Evolutionary conservation across 1,284 basidiomycete genomes (phyloP).

Genomic region (Cryptococcus sp.): DNA sequence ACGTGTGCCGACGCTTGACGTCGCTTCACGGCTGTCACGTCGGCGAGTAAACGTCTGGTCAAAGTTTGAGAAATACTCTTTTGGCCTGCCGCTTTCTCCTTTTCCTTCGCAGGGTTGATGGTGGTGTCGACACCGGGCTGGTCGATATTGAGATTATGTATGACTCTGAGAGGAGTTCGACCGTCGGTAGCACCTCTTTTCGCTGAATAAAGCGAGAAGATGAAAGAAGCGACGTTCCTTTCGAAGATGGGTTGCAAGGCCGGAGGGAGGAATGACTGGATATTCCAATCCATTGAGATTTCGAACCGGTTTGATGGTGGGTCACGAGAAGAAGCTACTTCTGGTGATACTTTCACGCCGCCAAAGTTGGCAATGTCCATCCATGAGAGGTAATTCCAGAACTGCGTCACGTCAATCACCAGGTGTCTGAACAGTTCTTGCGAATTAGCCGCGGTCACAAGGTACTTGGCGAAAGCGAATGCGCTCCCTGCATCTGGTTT

Average conservation of each 20-base stretch:
- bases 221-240: constrained; percentile 74
- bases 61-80: constrained; percentile 78
- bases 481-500: constrained; percentile 93
- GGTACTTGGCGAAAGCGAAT: constrained; percentile 91
- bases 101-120: constrained; percentile 66
- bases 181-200: constrained; percentile 63
- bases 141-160: constrained; percentile 63
- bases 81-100: constrained; percentile 67
- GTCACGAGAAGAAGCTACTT: constrained; percentile 45
- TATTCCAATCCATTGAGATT: constrained; percentile 94
- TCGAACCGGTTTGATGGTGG: constrained; percentile 38
- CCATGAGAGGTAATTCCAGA: constrained; percentile 93
- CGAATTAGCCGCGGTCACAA: constrained; percentile 87
- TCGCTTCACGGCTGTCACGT: constrained; percentile 68
- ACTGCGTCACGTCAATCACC: constrained; percentile 80
- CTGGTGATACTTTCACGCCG: constrained; percentile 76
- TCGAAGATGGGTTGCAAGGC: constrained; percentile 80
- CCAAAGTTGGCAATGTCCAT: constrained; percentile 95
- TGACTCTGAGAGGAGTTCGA: constrained; percentile 71
- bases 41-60: constrained; percentile 76
- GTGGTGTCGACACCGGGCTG: constrained; percentile 51
- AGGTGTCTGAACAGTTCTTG: constrained; percentile 96
- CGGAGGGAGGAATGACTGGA: constrained; percentile 83
- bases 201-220: constrained; percentile 78
- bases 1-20: constrained; percentile 62